Conservation (phyloP, 176 grass and related monocot genomes). For the Carex pumila region DNA sequence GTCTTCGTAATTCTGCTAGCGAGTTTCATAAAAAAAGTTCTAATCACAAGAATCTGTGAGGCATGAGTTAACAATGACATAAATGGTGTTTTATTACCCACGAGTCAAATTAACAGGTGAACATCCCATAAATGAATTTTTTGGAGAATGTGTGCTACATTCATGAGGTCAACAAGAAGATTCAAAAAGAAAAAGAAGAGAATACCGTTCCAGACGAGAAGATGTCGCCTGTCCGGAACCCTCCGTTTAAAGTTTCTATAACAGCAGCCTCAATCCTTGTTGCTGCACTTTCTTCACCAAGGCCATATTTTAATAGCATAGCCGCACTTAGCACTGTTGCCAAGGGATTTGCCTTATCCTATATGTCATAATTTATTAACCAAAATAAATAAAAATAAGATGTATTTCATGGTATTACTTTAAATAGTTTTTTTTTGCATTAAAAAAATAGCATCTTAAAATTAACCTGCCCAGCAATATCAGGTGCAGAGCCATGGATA, state of each 20-base stretch:
- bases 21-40: background rate
- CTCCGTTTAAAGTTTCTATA: slow-evolving; percentile 60
- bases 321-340: slow-evolving; percentile 80
- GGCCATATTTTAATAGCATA: slow-evolving; percentile 84
- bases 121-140: background rate
- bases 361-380: slow-evolving; percentile 7
- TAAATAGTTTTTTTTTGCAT: background rate
- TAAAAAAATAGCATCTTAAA: slow-evolving; percentile 5
- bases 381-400: slow-evolving; percentile 1
- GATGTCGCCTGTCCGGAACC: slow-evolving; percentile 82
- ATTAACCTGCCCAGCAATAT: slow-evolving; percentile 89
- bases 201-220: slow-evolving; percentile 67
- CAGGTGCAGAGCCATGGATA: slow-evolving; percentile 95
- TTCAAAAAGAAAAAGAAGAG: background rate
- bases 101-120: background rate
- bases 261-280: slow-evolving; percentile 76
- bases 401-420: background rate
- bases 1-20: background rate
- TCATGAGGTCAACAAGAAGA: background rate
- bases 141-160: background rate
- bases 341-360: slow-evolving; percentile 99
- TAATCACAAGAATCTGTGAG: background rate
- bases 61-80: background rate
- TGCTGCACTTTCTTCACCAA: slow-evolving; percentile 81
- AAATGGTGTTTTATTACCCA: background rate